Evolutionary conservation across 192 early-diverging fungal genomes (phyloP).

Genomic region (Umbelopsis sp.): DNA sequence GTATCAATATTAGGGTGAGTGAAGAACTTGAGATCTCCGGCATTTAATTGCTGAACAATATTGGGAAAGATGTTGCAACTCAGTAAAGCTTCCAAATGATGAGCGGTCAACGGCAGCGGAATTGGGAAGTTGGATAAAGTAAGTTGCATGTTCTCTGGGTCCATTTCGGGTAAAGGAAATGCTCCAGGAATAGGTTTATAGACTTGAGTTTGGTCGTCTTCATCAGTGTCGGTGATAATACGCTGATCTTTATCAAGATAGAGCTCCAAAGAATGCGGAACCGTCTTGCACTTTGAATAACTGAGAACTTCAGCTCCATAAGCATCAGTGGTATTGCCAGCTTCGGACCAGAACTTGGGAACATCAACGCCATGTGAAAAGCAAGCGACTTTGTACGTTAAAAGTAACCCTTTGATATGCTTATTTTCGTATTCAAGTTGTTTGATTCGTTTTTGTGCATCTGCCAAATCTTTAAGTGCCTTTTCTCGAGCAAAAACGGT

Average conservation of each 20-base stretch:
- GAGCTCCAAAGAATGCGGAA: slow-evolving; percentile 20
- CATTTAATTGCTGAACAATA: slow-evolving; percentile 10
- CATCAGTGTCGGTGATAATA: neutral
- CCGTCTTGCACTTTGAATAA: slow-evolving; percentile 2
- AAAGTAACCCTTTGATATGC: slow-evolving; percentile 46
- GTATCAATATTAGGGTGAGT: neutral
- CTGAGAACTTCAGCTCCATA: neutral
- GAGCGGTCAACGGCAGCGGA: neutral
- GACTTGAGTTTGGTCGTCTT: neutral
- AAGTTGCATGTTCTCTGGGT: slow-evolving; percentile 9
- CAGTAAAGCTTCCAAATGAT: slow-evolving; percentile 4
- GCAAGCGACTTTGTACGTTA: slow-evolving; percentile 36
- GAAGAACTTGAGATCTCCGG: slow-evolving; percentile 3
- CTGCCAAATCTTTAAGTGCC: slow-evolving; percentile 39
- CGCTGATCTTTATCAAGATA: slow-evolving; percentile 16
- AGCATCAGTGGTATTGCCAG: neutral
- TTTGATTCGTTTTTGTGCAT: slow-evolving; percentile 41
- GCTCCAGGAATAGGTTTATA: slow-evolving; percentile 16
- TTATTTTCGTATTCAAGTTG: slow-evolving; percentile 44
- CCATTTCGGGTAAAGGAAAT: neutral
- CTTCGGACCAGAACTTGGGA: slow-evolving; percentile 31
- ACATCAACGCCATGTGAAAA: slow-evolving; percentile 32
- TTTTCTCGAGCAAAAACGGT: slow-evolving; percentile 60
- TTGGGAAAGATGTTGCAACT: slow-evolving; percentile 7
- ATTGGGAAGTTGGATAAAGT: neutral